A percentile compares a stretch with the other conserved stretches of the same genome.
phyloP scores from a whole-genome alignment of 108 stramenopile species.

The Cyclotella kingstonii region DNA sequence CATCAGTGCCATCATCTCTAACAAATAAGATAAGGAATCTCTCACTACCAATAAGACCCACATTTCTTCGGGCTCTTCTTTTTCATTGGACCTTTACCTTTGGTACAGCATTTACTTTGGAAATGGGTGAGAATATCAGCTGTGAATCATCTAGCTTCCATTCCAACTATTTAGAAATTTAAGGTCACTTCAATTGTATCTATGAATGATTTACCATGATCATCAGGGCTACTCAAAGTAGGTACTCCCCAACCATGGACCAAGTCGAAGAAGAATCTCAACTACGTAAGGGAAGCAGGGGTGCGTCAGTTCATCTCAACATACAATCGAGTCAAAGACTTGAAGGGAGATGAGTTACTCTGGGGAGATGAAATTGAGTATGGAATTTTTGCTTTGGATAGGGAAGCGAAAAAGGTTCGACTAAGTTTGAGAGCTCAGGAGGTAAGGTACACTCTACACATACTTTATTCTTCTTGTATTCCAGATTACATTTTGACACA shows the following conservation, averaged over 20 bases:
- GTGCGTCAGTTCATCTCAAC: conserved; percentile 95
- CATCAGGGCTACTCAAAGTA: conserved; percentile 84
- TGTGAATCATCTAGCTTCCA: neutral
- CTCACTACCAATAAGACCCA: too few relatives aligned
- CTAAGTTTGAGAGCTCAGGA: conserved; percentile 82
- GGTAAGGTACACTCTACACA: conserved; percentile 49
- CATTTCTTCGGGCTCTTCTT: neutral
- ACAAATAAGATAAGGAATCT: too few relatives aligned
- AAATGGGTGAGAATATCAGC: conserved; percentile 23
- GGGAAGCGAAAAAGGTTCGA: conserved; percentile 77
- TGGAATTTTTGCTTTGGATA: conserved; percentile 88
- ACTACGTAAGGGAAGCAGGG: conserved; percentile 90
- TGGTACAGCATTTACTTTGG: conserved; percentile 31
- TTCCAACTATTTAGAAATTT: neutral
- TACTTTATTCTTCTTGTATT: too few relatives aligned
- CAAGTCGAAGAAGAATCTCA: conserved; percentile 78
- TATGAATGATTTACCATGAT: neutral
- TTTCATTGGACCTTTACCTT: neutral
- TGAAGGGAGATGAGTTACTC: conserved; percentile 89
- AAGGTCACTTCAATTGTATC: neutral
- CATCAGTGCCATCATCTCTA: too few relatives aligned
- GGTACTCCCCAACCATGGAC: conserved; percentile 95
- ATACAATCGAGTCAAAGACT: conserved; percentile 92
- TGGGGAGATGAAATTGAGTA: conserved; percentile 99
- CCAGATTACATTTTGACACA: neutral